These are phyloP conservation scores for Trichophyton benhamiae DNA, from an alignment of 2,329 filamentous ascomycete genomes.

Conservation along the genomic window DNA sequence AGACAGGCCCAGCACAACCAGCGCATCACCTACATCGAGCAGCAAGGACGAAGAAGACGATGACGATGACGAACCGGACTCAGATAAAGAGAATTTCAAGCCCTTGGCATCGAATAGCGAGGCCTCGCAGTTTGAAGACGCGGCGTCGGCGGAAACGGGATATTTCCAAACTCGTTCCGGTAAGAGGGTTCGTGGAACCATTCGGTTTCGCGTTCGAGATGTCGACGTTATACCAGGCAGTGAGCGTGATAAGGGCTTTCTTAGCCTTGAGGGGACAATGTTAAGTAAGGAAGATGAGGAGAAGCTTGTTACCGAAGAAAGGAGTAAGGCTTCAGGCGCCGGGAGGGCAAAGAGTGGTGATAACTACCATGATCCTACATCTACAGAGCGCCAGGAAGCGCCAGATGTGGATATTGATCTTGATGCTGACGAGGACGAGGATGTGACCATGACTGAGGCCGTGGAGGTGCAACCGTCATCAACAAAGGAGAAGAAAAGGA, in stretches of 20 bases:
- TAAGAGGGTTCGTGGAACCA: constrained; percentile 54
- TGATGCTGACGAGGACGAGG: not conserved
- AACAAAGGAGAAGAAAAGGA: not conserved
- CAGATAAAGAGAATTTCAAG: constrained; percentile 30
- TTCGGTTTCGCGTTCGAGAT: constrained; percentile 70
- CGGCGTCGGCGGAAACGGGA: constrained; percentile 46
- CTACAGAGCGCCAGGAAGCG: constrained; percentile 14
- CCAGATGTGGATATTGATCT: constrained; percentile 17
- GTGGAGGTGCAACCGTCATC: not conserved
- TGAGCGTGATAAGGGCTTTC: constrained; percentile 60
- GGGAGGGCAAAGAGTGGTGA: not conserved
- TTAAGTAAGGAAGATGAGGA: constrained; percentile 56
- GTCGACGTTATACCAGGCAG: constrained; percentile 61
- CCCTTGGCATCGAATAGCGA: constrained; percentile 20
- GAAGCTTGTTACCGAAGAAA: constrained; percentile 45
- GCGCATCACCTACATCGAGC: not conserved
- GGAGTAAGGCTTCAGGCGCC: constrained; percentile 10
- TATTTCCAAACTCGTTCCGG: constrained; percentile 66
- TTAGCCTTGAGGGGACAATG: constrained; percentile 84
- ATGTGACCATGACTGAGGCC: not conserved
- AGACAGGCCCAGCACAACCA: constrained; percentile 2
- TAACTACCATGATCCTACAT: not conserved
- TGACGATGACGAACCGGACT: constrained; percentile 22
- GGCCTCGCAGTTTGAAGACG: constrained; percentile 33
- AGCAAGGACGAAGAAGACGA: constrained; percentile 9